These are phyloP conservation scores for Limonomyces culmigenus DNA, from an alignment of 1,284 basidiomycete species.

Conservation along the genomic window DNA sequence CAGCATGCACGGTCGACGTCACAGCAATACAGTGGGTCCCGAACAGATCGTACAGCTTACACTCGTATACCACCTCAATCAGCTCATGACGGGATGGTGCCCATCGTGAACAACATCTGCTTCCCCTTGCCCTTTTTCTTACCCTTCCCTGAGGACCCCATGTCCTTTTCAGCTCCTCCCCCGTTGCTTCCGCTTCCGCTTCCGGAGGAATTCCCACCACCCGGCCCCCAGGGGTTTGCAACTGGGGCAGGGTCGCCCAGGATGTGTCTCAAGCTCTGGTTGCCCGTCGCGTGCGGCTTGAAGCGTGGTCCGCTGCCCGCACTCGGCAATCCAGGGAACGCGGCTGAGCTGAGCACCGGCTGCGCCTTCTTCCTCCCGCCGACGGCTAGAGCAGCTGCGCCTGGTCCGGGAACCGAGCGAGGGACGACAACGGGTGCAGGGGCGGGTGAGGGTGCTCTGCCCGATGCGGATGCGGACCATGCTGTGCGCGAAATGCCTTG, in stretches of 20 bases:
- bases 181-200: conserved; percentile 6
- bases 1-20: no score
- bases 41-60: conserved; percentile 13
- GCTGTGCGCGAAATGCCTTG: conserved; percentile 25
- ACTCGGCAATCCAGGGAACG: conserved; percentile 60
- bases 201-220: no score
- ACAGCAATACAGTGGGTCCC: no score
- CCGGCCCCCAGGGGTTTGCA: conserved; percentile 30
- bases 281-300: conserved; percentile 43
- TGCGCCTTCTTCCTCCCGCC: no score
- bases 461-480: conserved; percentile 26
- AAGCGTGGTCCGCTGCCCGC: conserved; percentile 16
- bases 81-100: conserved; percentile 15
- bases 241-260: conserved; percentile 34
- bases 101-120: conserved; percentile 61
- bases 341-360: conserved; percentile 31
- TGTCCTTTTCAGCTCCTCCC: conserved; percentile 5
- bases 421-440: background rate
- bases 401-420: background rate
- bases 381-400: no score
- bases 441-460: conserved; percentile 3
- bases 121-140: conserved; percentile 74
- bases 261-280: conserved; percentile 55
- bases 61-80: no score
- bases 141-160: conserved; percentile 9